Evolutionary conservation across 169 alveolate species (phyloP).

Genomic region (Plasmodium reichenowi): DNA sequence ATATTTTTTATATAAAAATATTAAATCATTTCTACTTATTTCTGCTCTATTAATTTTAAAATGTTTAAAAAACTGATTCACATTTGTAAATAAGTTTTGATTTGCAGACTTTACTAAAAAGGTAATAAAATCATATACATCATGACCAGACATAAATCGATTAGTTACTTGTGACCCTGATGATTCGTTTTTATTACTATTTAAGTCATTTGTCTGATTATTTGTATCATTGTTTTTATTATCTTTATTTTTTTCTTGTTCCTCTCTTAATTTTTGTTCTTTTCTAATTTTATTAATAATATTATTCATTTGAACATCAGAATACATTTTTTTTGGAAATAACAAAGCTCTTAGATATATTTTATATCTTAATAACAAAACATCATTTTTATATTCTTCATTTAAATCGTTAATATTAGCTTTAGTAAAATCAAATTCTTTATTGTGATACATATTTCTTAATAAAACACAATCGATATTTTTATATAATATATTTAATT

Average conservation of each 20-base stretch:
- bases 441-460: constrained; percentile 71
- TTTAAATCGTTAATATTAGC: constrained; percentile 55
- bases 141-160: constrained; percentile 77
- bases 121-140: constrained; percentile 72
- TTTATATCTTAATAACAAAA: constrained; percentile 48
- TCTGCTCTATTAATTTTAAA: constrained; percentile 77
- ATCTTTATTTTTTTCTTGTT: constrained; percentile 3
- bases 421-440: constrained; percentile 69
- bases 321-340: constrained; percentile 64
- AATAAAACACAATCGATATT: constrained; percentile 71
- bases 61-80: constrained; percentile 72
- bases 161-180: not conserved
- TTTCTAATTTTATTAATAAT: constrained; percentile 15
- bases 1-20: constrained; percentile 72
- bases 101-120: constrained; percentile 70
- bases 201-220: not conserved
- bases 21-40: constrained; percentile 76
- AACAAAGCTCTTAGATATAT: constrained; percentile 59
- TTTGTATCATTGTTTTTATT: constrained; percentile 4
- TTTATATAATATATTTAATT: constrained; percentile 52
- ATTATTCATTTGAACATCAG: constrained; percentile 65
- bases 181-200: not conserved
- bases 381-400: constrained; percentile 74
- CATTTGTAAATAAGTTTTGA: constrained; percentile 75
- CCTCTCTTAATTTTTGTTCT: constrained; percentile 12